These are phyloP conservation scores for Candida arabinofermentans DNA, from an alignment of 805 yeast species.

Conservation along the genomic window DNA sequence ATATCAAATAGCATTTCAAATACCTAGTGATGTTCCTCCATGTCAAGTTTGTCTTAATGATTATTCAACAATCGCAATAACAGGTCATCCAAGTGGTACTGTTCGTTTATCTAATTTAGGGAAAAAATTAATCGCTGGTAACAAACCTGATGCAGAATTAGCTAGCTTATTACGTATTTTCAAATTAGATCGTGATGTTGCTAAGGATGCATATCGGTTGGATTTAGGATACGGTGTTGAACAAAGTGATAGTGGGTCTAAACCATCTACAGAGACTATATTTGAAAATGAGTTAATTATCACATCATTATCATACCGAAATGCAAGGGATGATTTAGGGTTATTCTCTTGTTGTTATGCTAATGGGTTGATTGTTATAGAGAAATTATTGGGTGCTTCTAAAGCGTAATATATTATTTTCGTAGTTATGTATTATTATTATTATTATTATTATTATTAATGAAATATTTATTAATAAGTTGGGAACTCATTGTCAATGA, in stretches of 20 bases:
- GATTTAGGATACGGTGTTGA: not conserved
- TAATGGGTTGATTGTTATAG: slow-evolving; percentile 29
- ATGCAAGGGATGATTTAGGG: slow-evolving; percentile 14
- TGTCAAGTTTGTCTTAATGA: slow-evolving; percentile 13
- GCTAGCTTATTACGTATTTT: not conserved
- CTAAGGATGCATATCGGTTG: not conserved
- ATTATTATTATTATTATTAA: not conserved
- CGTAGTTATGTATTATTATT: not conserved
- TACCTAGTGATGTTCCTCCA: slow-evolving; percentile 17
- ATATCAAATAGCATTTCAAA: slow-evolving; percentile 3
- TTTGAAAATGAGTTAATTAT: slow-evolving; percentile 16
- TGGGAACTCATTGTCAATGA: slow-evolving; percentile 59
- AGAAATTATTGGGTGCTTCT: slow-evolving; percentile 18
- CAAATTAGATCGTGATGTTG: not conserved
- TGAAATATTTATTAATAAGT: slow-evolving; percentile 40
- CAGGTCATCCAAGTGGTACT: not conserved
- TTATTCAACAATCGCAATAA: slow-evolving; percentile 13
- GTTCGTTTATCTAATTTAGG: not conserved
- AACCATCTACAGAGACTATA: slow-evolving; percentile 1
- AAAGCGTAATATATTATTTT: not conserved
- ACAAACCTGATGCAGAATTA: not conserved
- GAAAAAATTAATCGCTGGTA: slow-evolving; percentile 1
- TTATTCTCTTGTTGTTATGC: slow-evolving; percentile 23
- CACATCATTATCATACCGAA: slow-evolving; percentile 18
- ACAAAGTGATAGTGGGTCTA: slow-evolving; percentile 5